These are phyloP conservation scores for Persicaria tinctoria DNA, from an alignment of 148 eudicot genomes.

Conservation along the genomic window DNA sequence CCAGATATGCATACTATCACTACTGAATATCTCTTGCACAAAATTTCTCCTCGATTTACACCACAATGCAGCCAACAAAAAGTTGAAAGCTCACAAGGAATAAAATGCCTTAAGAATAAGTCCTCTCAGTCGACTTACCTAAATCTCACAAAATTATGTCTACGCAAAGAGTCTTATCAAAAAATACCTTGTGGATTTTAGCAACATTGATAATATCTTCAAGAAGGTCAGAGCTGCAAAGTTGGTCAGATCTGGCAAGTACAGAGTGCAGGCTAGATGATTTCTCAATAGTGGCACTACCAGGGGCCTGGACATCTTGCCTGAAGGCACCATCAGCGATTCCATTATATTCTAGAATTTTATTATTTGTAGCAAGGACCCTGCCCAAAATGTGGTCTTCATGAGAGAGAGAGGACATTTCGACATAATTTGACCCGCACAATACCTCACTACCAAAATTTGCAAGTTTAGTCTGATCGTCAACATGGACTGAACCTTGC, in stretches of 20 bases:
- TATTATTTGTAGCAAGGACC: not conserved
- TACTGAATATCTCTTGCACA: not conserved
- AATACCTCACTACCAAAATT: slow-evolving; percentile 1
- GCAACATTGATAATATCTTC: slow-evolving; percentile 46
- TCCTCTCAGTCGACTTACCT: not conserved
- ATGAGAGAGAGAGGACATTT: slow-evolving; percentile 6
- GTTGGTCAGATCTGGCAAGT: slow-evolving; percentile 33
- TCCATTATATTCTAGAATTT: slow-evolving; percentile 18
- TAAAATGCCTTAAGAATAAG: not conserved
- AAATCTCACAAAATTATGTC: not conserved
- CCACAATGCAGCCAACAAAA: not conserved
- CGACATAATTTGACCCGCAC: slow-evolving; percentile 11
- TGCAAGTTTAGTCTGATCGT: not conserved
- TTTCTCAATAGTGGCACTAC: slow-evolving; percentile 18
- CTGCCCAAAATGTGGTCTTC: slow-evolving; percentile 13
- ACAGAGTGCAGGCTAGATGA: slow-evolving; percentile 16
- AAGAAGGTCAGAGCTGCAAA: slow-evolving; percentile 30
- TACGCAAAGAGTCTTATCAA: not conserved
- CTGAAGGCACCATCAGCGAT: slow-evolving; percentile 13
- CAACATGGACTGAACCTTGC: not conserved
- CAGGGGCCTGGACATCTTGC: slow-evolving; percentile 4
- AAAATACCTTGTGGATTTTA: slow-evolving; percentile 41
- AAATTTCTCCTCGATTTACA: not conserved
- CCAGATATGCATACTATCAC: not conserved
- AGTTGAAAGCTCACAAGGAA: not conserved